Evolutionary conservation across 345 rosid genomes (phyloP), one percentile per base, ranked within the genome.

Genomic region (Physaria fendleri): DNA sequence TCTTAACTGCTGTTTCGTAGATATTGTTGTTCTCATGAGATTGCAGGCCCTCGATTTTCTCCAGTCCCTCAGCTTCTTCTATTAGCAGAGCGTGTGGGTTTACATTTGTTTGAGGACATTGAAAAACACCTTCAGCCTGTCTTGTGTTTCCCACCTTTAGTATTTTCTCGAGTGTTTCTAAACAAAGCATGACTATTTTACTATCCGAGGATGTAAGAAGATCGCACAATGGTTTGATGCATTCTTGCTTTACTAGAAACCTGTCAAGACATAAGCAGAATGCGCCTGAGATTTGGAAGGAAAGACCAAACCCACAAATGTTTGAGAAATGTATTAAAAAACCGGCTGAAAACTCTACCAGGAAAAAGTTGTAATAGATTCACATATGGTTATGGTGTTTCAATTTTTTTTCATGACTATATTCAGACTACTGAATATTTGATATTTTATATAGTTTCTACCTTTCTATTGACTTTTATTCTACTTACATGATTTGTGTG

Each of bases 21-120:
- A 77, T 77, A 34, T 74, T 62, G 11, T 49, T 62, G 41, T 70
- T 74, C 49, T 66, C 78, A 48, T 77, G 81, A 59, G 68, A 58
- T 66, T 81, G 90, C 46, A 83, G 69, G 61, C 77, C 67, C 51
- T 83, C 84, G 7, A 81, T 73, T 63, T 81, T 83, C 47, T 79
- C 79, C 58, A 75, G 66, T 23, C 84, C 89, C 46, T 77, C 82
- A 2, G 82, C 79, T 29, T 83, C 86, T 34, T 74, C 80, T 16
- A 81, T 77, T 67, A 81, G 55, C 47, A 77, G 84, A 32, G 79
- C 79, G 62, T 79, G 81, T 11, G 62, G 70, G 68, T 81, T 81
- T 44, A 77, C 72, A 41, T 40, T 56, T 32, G 69, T 49, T 33
- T 56, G 41, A 56, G 53, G 30, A 32, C 64, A 56, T 56, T 56